Conservation (phyloP, 2,329 filamentous ascomycete species). For the Nectriaceae sp. region DNA sequence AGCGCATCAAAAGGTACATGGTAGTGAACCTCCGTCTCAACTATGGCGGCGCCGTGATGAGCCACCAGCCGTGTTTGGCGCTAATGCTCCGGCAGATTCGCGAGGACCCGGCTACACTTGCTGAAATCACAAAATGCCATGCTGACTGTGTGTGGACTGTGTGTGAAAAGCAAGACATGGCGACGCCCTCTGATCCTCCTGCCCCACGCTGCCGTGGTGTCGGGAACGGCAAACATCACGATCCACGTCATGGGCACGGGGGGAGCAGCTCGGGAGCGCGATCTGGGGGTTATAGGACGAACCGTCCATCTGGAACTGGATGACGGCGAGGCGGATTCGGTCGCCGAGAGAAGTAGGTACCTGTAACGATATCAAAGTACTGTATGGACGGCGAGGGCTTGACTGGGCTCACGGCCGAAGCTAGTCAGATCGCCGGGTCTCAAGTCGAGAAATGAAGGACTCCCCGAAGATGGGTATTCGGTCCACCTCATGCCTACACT, state of each 20-base stretch:
- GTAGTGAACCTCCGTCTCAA: background rate
- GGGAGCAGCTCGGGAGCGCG: slow-evolving; percentile 4
- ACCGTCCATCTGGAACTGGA: slow-evolving; percentile 1
- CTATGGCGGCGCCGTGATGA: background rate
- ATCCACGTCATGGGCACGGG: slow-evolving; percentile 2
- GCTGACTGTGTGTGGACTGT: background rate
- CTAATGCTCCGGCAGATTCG: slow-evolving; percentile 1
- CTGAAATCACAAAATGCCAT: background rate
- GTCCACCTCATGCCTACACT: slow-evolving; percentile 2
- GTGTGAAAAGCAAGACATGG: slow-evolving; percentile 13
- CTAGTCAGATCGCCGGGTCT: background rate
- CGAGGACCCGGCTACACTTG: background rate
- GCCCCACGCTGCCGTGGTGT: slow-evolving; percentile 11
- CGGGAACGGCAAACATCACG: slow-evolving; percentile 7
- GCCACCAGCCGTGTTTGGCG: background rate
- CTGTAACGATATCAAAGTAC: background rate
- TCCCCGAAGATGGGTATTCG: slow-evolving; percentile 2
- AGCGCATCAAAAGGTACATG: background rate
- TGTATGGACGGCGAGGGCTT: background rate
- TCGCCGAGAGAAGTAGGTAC: background rate
- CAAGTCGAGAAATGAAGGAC: slow-evolving; percentile 17
- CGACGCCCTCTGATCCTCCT: slow-evolving; percentile 2
- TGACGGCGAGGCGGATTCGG: background rate
- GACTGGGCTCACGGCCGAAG: background rate
- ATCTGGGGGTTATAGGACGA: slow-evolving; percentile 2